Conservation (phyloP, 257 asterid species). For the Linaria vulgaris region DNA sequence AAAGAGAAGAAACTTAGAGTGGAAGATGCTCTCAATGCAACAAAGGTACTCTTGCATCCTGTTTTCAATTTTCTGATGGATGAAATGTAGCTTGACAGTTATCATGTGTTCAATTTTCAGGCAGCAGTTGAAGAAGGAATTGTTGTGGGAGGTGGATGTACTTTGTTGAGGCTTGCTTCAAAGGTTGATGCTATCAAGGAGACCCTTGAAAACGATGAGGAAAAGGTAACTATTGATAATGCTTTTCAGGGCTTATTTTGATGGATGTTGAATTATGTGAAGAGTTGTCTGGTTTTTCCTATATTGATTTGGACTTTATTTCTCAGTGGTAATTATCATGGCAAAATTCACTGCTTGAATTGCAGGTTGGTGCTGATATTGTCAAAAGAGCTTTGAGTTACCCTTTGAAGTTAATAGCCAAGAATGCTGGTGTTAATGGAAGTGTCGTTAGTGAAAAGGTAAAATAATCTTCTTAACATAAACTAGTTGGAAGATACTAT, state of each 20-base stretch:
- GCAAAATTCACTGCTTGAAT: not conserved
- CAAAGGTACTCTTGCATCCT: constrained; percentile 49
- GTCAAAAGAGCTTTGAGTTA: constrained; percentile 58
- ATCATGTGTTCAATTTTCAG: constrained; percentile 13
- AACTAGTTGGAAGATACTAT: not conserved
- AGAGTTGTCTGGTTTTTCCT: not conserved
- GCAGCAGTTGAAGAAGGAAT: constrained; percentile 82
- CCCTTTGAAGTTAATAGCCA: constrained; percentile 60
- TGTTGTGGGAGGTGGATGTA: constrained; percentile 75
- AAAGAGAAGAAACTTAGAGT: constrained; percentile 97
- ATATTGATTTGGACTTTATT: not conserved
- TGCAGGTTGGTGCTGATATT: constrained; percentile 62
- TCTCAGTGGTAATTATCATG: not conserved
- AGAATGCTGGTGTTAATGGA: constrained; percentile 59
- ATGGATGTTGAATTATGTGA: not conserved
- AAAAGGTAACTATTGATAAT: constrained; percentile 30
- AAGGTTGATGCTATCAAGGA: constrained; percentile 52
- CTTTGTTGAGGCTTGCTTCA: constrained; percentile 58
- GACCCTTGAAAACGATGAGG: constrained; percentile 52
- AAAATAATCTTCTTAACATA: not conserved
- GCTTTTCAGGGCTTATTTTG: not conserved
- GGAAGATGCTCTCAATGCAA: constrained; percentile 98
- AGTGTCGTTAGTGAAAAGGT: constrained; percentile 64
- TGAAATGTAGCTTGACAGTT: not conserved
- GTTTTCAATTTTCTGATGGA: too few relatives aligned